These are phyloP conservation scores for Penicillium atrosanguineum DNA, from an alignment of 495 filamentous ascomycete genomes.

Conservation along the genomic window DNA sequence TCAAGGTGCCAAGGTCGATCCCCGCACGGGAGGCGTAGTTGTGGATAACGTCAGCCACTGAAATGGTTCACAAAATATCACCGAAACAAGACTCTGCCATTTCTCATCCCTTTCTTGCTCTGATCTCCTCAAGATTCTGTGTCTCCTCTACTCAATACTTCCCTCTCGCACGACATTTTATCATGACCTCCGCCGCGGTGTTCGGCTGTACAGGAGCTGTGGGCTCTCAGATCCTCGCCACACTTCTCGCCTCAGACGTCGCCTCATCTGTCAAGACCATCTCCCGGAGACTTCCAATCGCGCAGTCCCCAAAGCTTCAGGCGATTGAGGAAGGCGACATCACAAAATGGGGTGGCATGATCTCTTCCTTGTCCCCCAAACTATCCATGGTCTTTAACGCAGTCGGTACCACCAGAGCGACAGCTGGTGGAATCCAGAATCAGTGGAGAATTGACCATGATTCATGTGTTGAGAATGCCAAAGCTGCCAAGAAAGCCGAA, in stretches of 20 bases:
- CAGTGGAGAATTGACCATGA: constrained; percentile 54
- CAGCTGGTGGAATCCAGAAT: constrained; percentile 44
- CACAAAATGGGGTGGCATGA: constrained; percentile 33
- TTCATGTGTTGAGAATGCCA: constrained; percentile 44
- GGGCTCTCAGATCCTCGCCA: constrained; percentile 55
- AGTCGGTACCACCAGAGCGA: constrained; percentile 44
- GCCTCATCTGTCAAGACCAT: constrained; percentile 53
- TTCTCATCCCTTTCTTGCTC: too few relatives aligned
- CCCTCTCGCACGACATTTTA: too few relatives aligned
- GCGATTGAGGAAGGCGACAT: constrained; percentile 27
- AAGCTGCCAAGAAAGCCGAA: constrained; percentile 48
- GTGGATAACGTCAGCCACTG: too few relatives aligned
- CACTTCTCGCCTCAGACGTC: constrained; percentile 45
- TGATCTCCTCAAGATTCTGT: too few relatives aligned
- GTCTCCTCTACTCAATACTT: too few relatives aligned
- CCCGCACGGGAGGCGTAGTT: too few relatives aligned
- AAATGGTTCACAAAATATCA: too few relatives aligned
- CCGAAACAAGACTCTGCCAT: too few relatives aligned
- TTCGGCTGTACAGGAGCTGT: constrained; percentile 58
- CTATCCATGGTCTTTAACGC: constrained; percentile 46
- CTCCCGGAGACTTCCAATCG: constrained; percentile 51
- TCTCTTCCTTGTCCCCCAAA: constrained; percentile 33
- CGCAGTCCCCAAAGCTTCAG: constrained; percentile 47
- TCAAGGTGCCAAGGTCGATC: too few relatives aligned
- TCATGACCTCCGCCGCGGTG: constrained; percentile 45